These are phyloP conservation scores for Lathyrus sativus DNA, from an alignment of 306 rosid species.

Conservation along the genomic window DNA sequence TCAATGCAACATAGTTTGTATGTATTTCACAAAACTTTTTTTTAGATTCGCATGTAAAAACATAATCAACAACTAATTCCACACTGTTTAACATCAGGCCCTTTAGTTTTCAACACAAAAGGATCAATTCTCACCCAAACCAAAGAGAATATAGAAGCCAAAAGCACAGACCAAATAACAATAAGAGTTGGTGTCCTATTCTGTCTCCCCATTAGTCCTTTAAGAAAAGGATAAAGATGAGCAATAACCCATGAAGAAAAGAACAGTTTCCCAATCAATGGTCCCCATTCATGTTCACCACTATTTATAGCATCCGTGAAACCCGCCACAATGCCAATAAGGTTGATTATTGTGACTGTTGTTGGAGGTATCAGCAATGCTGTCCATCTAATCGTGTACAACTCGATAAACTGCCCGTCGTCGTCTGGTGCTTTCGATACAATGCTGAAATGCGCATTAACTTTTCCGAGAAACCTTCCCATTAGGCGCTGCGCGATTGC, in stretches of 20 bases:
- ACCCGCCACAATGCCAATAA: slow-evolving; percentile 93
- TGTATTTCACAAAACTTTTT: slow-evolving; percentile 17
- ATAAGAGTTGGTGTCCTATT: slow-evolving; percentile 91
- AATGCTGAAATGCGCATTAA: slow-evolving; percentile 68
- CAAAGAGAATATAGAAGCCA: slow-evolving; percentile 97
- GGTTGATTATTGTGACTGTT: slow-evolving; percentile 73
- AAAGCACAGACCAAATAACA: slow-evolving; percentile 91
- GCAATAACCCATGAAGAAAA: slow-evolving; percentile 89
- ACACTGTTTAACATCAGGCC: slow-evolving; percentile 84
- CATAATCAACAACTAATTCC: slow-evolving; percentile 83
- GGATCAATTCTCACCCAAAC: slow-evolving; percentile 97
- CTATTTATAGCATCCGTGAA: slow-evolving; percentile 92
- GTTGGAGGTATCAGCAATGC: slow-evolving; percentile 89
- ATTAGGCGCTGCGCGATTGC: slow-evolving; percentile 73
- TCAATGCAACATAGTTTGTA: neutral
- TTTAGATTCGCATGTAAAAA: neutral
- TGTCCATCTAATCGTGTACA: slow-evolving; percentile 87
- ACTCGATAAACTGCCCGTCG: slow-evolving; percentile 65
- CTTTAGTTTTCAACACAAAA: slow-evolving; percentile 87
- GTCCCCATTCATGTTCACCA: slow-evolving; percentile 88
- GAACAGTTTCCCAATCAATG: slow-evolving; percentile 90
- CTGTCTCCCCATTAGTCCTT: slow-evolving; percentile 94
- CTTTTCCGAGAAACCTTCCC: slow-evolving; percentile 62
- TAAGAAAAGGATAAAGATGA: slow-evolving; percentile 95
- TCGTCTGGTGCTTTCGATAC: slow-evolving; percentile 80